A percentile compares a stretch with the other conserved stretches of the same genome.
Evolutionary conservation across 768 basidiomycete species (phyloP).

Genomic region (Paxillus involutus): DNA sequence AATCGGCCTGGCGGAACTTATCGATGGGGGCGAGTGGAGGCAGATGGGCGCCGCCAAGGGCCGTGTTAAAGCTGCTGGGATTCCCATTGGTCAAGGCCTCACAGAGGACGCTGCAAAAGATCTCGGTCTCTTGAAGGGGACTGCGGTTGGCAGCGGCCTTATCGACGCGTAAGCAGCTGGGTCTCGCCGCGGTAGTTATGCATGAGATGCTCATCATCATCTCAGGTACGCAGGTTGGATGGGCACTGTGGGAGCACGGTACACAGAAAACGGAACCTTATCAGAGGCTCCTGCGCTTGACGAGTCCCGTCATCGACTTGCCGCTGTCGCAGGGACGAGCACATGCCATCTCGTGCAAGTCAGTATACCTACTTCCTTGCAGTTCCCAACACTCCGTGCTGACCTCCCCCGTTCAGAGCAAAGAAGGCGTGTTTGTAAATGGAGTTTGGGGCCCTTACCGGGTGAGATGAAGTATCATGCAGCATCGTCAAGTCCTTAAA

Average conservation of each 20-base stretch:
- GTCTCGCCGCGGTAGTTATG: neutral
- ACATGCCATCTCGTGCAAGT: conserved; percentile 95
- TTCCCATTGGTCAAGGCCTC: conserved; percentile 84
- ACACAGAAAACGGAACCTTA: conserved; percentile 51
- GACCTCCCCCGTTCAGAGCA: conserved; percentile 50
- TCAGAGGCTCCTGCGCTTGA: conserved; percentile 64
- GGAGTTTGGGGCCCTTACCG: conserved; percentile 94
- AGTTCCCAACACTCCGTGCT: neutral
- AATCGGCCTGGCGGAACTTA: conserved; percentile 78
- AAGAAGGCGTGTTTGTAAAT: conserved; percentile 79
- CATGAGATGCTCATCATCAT: neutral
- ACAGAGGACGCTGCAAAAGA: conserved; percentile 78
- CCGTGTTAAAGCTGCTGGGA: conserved; percentile 72
- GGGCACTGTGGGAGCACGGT: conserved; percentile 87
- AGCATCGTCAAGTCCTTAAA: neutral
- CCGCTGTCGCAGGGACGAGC: conserved; percentile 93
- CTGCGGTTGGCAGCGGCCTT: conserved; percentile 89
- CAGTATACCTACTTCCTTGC: conserved; percentile 28
- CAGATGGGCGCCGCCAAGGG: conserved; percentile 72
- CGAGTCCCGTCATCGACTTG: conserved; percentile 80
- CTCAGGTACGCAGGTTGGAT: conserved; percentile 92
- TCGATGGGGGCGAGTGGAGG: conserved; percentile 59
- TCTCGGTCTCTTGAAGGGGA: conserved; percentile 82
- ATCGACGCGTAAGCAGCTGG: conserved; percentile 79
- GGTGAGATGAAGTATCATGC: conserved; percentile 33